Base-by-base conservation (phyloP, 108 stramenopile genomes). In the Cyclotella choctawhatcheeana region DNA sequence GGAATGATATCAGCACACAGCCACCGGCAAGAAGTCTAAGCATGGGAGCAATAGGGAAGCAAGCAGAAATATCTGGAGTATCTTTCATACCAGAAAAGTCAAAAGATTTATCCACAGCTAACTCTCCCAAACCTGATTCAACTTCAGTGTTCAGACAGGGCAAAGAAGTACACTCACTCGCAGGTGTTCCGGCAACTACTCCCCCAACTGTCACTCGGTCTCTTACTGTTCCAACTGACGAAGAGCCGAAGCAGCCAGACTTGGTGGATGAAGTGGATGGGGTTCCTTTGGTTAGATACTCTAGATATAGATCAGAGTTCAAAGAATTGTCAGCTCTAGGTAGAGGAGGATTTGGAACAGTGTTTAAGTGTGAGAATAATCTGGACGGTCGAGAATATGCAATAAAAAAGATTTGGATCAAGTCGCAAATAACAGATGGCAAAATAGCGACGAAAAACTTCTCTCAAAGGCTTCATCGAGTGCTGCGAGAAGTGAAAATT, bases 401-500 rank as follows among this genome's bases (percentile, higher is more conserved):
- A 40, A 86, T 99, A 27, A 99, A 99, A 71, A 97, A 97, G 73
- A 88, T 98, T 47, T 74, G 63, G 60, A 86, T 97, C 14, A 74
- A 74, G 44, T 73, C 73, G 22, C 76, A 77, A 52, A 33, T 82
- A 34, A 31, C 67, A n/a, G 76, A 82, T 37, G 81, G 89, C 29
- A 76, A 76, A 21, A 64, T 79, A n/a, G n/a, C n/a, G 5, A 78
- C 86, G n/a, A 64, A 81, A 33, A 77, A 77, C 10, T 89, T 93
- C 58, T 84, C 79, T 7, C 83, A 84, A 40, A 85, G 78, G 25
- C 68, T 97, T 44, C 83, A 88, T 40, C 88, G 95, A 66, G 90
- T 97, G 12, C 69, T 99, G 62, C 90, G 98, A 61, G 98, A 99
- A 88, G 98, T 99, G 5, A 94, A 96, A 48, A 90, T 90, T 55